Evolutionary conservation across 148 eudicot genomes (phyloP), one percentile per base, ranked within the genome.

Genomic region (Pouteria glomerata): DNA sequence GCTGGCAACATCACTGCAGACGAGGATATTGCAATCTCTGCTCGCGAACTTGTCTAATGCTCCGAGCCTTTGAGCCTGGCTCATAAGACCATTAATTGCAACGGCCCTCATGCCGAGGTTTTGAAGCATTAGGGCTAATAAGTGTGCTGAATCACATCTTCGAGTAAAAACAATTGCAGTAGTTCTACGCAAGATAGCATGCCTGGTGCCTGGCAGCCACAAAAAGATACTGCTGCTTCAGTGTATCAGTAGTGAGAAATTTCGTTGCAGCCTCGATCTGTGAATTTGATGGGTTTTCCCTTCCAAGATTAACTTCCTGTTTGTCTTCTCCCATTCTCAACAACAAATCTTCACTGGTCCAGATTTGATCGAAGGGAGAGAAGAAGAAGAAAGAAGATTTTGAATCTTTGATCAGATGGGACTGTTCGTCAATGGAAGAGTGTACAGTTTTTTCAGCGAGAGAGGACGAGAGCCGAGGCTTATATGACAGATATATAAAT

Each of bases 1-100:
- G 73, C 98, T 89, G 31, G 91, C 92, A 71, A 93, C 91, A 83
- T 90, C 93, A 44, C 97, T 90, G 79, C 95, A 88, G 57, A 91
- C 76, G 57, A 93, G 87, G 68, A 89, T 81, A 74, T 86, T 90
- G 70, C 97, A 90, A 52, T 90, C 98, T 33, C 97, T 92, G 63
- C 94, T 82, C 80, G 90, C 90, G 80, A 90, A 93, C 73, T 87
- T 87, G 83, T 84, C 89, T 60, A 90, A 81, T 39, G 97, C 92
- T 67, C 97, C 98, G 74, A 93, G 87, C 69, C 98, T 75, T 77
- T 93, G 87, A 35, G 87, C 77, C 98, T 88, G 91, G 70, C 57
- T 81, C 98, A 94, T 94, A 10, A 86, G 85, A 29, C 98, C 97
- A 73, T 79, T 89, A 72, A 94, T 91, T 2, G 96, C 96, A 73